Evolutionary conservation across 495 filamentous ascomycete species (phyloP).

Genomic region (Tuber magnatum): DNA sequence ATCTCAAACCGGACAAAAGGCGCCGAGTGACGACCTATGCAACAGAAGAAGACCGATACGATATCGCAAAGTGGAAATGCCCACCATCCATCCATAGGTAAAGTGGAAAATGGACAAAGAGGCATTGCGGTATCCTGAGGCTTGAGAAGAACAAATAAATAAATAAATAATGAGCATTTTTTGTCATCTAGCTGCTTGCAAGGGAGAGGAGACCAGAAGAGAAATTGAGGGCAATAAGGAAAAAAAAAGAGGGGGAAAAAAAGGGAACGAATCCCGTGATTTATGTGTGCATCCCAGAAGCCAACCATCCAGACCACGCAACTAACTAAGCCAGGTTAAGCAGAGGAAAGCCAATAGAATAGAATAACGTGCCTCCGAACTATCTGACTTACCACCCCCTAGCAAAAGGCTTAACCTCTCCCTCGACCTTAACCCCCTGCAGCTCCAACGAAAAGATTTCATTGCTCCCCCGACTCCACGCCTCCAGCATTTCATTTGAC

Average conservation of each 20-base stretch:
- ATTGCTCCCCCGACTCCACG: conserved; percentile 1
- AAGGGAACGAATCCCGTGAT: background rate
- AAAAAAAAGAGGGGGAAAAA: background rate
- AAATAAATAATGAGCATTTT: background rate
- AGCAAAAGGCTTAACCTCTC: background rate
- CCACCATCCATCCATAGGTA: background rate
- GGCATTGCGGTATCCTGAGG: background rate
- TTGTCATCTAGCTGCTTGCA: background rate
- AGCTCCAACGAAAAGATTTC: background rate
- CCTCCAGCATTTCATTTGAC: conserved; percentile 69
- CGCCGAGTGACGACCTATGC: background rate
- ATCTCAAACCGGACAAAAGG: background rate
- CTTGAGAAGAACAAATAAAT: background rate
- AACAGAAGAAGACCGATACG: background rate
- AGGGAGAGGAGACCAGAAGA: background rate
- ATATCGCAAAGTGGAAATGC: background rate
- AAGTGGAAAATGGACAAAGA: background rate
- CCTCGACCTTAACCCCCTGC: background rate
- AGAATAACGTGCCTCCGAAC: background rate
- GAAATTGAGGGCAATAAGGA: background rate
- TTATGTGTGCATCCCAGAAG: background rate
- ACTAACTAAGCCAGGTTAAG: background rate
- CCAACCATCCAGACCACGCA: background rate
- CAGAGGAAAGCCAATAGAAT: background rate
- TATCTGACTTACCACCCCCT: background rate